phyloP scores from a whole-genome alignment of 2,329 filamentous ascomycete genomes.

The Tolypocladium paradoxum region DNA sequence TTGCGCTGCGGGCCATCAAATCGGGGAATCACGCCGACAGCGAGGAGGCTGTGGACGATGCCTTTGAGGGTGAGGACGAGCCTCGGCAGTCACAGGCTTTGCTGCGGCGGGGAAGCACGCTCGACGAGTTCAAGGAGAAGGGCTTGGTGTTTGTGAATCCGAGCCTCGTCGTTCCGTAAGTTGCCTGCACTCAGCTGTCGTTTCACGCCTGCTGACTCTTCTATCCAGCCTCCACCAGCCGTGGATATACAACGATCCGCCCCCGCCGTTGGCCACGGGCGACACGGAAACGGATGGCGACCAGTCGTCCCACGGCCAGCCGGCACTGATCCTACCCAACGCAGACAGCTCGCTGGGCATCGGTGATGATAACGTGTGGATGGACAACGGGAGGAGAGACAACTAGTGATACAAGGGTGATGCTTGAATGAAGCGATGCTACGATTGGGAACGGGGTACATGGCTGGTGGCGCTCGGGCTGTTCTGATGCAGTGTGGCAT shows the following conservation, averaged over 20 bases:
- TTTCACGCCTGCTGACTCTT: neutral
- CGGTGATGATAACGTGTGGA: constrained; percentile 29
- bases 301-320: constrained; percentile 7
- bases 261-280: constrained; percentile 22
- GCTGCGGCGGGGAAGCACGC: constrained; percentile 46
- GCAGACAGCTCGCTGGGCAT: constrained; percentile 26
- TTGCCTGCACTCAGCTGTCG: neutral
- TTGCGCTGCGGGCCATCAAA: constrained; percentile 78
- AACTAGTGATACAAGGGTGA: neutral
- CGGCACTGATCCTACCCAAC: constrained; percentile 18
- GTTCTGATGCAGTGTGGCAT: neutral
- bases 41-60: constrained; percentile 25
- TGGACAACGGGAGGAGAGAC: constrained; percentile 9
- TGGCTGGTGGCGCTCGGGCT: neutral
- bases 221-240: constrained; percentile 49
- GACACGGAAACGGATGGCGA: constrained; percentile 16
- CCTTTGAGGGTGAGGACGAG: constrained; percentile 31
- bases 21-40: constrained; percentile 27
- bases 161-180: constrained; percentile 54
- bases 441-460: neutral
- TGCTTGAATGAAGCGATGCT: neutral
- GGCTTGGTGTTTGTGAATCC: constrained; percentile 67
- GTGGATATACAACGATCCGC: constrained; percentile 55
- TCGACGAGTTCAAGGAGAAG: constrained; percentile 63
- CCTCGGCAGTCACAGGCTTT: constrained; percentile 27